Evolutionary conservation across 345 rosid genomes (phyloP).

Genomic region (Lumnitzera racemosa): DNA sequence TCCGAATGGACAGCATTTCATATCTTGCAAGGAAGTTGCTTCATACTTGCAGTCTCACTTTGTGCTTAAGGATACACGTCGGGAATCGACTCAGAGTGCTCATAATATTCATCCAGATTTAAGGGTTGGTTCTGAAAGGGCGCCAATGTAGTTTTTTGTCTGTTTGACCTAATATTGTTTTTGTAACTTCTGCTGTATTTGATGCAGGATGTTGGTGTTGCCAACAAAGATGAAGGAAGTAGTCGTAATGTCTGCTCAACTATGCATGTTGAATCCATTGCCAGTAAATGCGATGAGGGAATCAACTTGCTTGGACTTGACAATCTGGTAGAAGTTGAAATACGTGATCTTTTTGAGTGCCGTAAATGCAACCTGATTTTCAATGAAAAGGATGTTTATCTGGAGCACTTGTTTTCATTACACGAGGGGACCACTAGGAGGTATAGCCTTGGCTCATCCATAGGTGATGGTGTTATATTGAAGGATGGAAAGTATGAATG

Average conservation of each 20-base stretch:
- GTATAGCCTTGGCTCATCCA: slow-evolving; percentile 60
- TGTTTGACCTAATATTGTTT: neutral
- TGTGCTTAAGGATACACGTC: slow-evolving; percentile 21
- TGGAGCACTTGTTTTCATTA: slow-evolving; percentile 60
- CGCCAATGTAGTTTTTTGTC: slow-evolving; percentile 15
- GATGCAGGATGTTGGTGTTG: slow-evolving; percentile 26
- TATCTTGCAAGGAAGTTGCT: slow-evolving; percentile 64
- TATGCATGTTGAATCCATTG: slow-evolving; percentile 3
- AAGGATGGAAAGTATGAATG: slow-evolving; percentile 76
- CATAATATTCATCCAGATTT: slow-evolving; percentile 17
- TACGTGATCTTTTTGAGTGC: slow-evolving; percentile 55
- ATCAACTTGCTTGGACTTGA: slow-evolving; percentile 28
- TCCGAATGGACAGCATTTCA: slow-evolving; percentile 63
- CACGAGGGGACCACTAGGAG: slow-evolving; percentile 64
- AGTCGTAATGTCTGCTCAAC: slow-evolving; percentile 12
- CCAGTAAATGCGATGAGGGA: slow-evolving; percentile 24
- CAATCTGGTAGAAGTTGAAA: slow-evolving; percentile 51
- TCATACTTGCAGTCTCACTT: slow-evolving; percentile 41
- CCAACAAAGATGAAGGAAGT: slow-evolving; percentile 24
- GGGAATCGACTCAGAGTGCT: slow-evolving; percentile 11
- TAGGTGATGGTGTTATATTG: slow-evolving; percentile 68
- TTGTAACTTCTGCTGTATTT: slow-evolving; percentile 9
- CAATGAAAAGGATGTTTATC: slow-evolving; percentile 54
- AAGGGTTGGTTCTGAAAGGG: slow-evolving; percentile 24
- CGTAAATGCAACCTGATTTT: slow-evolving; percentile 61